These are phyloP conservation scores for Entomortierella lignicola DNA, from an alignment of 192 early-diverging fungal genomes.

Conservation along the genomic window DNA sequence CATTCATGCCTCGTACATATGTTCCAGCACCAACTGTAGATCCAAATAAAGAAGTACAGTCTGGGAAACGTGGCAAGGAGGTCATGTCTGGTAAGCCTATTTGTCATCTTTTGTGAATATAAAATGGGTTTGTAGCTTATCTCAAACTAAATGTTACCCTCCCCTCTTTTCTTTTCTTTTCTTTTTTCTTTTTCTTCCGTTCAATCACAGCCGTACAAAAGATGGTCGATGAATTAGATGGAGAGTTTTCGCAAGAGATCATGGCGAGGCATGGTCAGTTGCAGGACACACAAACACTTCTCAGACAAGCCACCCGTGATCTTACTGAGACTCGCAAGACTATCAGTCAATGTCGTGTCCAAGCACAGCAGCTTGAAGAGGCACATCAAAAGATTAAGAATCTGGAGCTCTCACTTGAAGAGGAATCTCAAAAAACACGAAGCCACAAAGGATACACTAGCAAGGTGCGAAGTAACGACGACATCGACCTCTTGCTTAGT, in stretches of 20 bases:
- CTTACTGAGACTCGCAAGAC: constrained; percentile 65
- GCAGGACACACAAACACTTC: constrained; percentile 63
- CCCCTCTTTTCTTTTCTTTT: too few relatives aligned
- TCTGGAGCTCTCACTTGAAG: constrained; percentile 68
- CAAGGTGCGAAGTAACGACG: constrained; percentile 25
- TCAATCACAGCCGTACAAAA: constrained; percentile 67
- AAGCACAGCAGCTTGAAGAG: constrained; percentile 66
- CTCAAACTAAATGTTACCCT: neutral
- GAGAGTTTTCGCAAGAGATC: constrained; percentile 72
- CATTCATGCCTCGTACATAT: constrained; percentile 25
- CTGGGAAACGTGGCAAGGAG: constrained; percentile 53
- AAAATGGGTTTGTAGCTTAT: neutral
- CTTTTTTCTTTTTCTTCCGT: constrained; percentile 9
- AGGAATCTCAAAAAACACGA: constrained; percentile 56
- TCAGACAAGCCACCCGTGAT: constrained; percentile 64
- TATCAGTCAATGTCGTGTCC: constrained; percentile 61
- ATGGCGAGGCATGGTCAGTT: constrained; percentile 66
- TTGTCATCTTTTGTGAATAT: neutral
- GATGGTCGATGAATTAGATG: constrained; percentile 75
- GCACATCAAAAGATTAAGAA: constrained; percentile 70
- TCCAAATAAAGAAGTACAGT: constrained; percentile 12
- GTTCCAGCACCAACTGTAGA: constrained; percentile 14
- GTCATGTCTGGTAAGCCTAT: constrained; percentile 47
- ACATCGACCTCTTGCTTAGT: constrained; percentile 32
- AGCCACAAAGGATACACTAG: constrained; percentile 42